Evolutionary conservation across 495 filamentous ascomycete genomes (phyloP), one percentile per base, ranked within the genome.

Genomic region (Eremomyces bilateralis): DNA sequence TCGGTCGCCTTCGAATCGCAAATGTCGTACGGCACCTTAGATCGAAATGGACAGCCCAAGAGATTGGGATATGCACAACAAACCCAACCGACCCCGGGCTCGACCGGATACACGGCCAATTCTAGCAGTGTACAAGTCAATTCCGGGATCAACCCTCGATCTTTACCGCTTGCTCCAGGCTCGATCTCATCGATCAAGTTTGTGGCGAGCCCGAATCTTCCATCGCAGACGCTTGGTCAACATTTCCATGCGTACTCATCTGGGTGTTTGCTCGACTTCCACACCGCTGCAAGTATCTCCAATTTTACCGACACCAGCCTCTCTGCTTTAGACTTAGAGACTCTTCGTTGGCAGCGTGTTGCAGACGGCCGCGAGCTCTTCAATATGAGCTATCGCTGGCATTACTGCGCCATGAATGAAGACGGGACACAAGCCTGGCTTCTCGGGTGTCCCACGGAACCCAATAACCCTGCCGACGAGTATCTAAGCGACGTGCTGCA

Each of bases 211-310:
- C 67, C 76, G 5, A 78, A 83, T 50, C 69, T 94, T 11, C 90
- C 90, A 2, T 75, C 79, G 2, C 76, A 92, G 42, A 73, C 76
- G 31, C 73, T 81, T 15, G 88, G 90, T 16, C 81, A 73, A 19
- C 88, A 95, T 52, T 97, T 90, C 47, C 83, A 97, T 47, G 71
- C 81, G 28, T 93, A 90, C 54, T 84, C 81, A 20, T 94, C 88
- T 3, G 83, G 83, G 10, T 80, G 80, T 4, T 63, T 97, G 12
- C 64, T 97, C 4, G 90, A 97, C 47, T 81, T 97, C 44, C 75
- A 88, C 27, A 95, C 88, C 0, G 84, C 83, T 1, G 81, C 85
- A 10, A 76, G 78, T 15, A 85, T 82, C 5, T 83, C 82, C 25
- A 61, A 66, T 15, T 65, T 72, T 13, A 76, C 76, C 43, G 85